Evolutionary conservation across 2,329 filamentous ascomycete species (phyloP), one percentile per base, ranked within the genome.

Genomic region (Fusarium chaquense): DNA sequence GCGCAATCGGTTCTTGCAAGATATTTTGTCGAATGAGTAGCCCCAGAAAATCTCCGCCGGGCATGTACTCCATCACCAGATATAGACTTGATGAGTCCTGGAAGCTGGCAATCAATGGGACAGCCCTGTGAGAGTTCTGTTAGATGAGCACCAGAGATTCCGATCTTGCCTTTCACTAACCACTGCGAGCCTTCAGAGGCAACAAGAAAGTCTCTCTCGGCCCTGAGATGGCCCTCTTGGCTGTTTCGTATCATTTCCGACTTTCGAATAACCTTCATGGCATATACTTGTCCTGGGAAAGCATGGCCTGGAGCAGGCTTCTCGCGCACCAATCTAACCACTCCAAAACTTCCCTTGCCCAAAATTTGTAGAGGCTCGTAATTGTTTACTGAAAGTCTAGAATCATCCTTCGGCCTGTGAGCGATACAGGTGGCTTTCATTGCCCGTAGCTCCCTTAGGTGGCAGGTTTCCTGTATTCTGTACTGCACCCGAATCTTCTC

Each of bases 41-140:
- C 2, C 93, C 93, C 1, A 99, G 85, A 71, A 99, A 98, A 77
- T 99, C 95, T 0, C 96, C 95, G 0, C 95, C 96, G 3, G 97
- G 91, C 93, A 98, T 98, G 77, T 97, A 99, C 63, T 98, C 94
- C 94, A 98, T 98, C 54, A 98, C 92, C 8, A 99, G 87, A 75
- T 98, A 98, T 8, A 99, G 84, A 73, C 93, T 93, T 43, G 87
- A 86, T 36, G 87, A 83, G 77, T 98, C 96, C 78, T 98, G 93
- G 70, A 98, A 98, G 75, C 93, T 96, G 51, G 93, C 86, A 52
- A 97, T 87, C 36, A 99, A 83, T 1, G 94, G 93, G 3, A 98
- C 93, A 47, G 97, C 90, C 95, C 88, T 90, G 26, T n/a, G 11
- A 8, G 56, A 20, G 30, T n/a, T 49, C 40, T 18, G 49, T 45